phyloP scores from a whole-genome alignment of 192 early-diverging fungal genomes.

The Gamsiella multidivaricata region DNA sequence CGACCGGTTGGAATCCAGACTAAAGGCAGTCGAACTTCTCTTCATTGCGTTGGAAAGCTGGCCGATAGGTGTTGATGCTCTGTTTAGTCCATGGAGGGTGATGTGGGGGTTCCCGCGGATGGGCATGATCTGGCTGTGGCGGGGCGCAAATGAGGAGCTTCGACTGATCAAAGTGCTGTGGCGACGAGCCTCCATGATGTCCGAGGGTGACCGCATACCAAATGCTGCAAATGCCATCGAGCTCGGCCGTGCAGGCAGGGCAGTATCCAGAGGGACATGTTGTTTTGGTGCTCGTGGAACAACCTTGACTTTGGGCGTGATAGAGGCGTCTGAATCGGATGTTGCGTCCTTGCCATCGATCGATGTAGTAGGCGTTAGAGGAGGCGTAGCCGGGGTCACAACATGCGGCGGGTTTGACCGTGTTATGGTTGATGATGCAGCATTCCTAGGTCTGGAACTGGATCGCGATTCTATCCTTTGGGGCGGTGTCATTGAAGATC shows the following conservation, averaged over 20 bases:
- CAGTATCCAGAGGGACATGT: constrained; percentile 13
- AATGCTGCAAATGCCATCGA: constrained; percentile 47
- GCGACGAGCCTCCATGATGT: constrained; percentile 49
- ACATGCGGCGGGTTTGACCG: constrained; percentile 1
- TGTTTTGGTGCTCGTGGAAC: constrained; percentile 24
- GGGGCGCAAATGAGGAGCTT: constrained; percentile 38
- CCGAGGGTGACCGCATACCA: constrained; percentile 43
- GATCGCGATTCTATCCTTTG: neutral
- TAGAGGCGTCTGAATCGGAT: constrained; percentile 39
- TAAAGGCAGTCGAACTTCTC: constrained; percentile 33
- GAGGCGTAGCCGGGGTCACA: constrained; percentile 27
- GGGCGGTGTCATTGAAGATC: neutral
- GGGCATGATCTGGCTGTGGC: constrained; percentile 37
- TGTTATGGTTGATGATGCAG: neutral
- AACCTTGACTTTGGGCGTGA: constrained; percentile 23
- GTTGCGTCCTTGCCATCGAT: constrained; percentile 38
- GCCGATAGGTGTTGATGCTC: constrained; percentile 3
- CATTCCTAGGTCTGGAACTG: neutral
- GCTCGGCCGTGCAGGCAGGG: constrained; percentile 19
- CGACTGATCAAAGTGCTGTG: constrained; percentile 36
- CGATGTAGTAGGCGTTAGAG: constrained; percentile 41
- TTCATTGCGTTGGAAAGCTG: constrained; percentile 15
- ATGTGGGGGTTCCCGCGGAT: constrained; percentile 24
- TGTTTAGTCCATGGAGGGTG: constrained; percentile 13
- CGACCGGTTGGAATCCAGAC: constrained; percentile 43